Conservation (phyloP, 169 alveolate species). For the Cryptosporidium ryanae region DNA sequence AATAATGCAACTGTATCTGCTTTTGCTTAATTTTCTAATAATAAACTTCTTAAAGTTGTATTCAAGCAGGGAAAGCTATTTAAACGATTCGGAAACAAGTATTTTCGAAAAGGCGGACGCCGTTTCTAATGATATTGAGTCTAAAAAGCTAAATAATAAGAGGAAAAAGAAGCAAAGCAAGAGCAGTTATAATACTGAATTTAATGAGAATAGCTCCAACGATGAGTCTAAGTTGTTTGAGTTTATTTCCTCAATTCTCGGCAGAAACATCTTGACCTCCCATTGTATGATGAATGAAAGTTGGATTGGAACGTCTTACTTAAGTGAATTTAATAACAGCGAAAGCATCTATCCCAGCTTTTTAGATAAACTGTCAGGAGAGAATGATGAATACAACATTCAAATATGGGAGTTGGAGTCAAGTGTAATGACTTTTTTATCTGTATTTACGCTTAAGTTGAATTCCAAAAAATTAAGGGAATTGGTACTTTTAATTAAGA, state of each 20-base stretch:
- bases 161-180: neutral
- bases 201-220: too few relatives aligned
- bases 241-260: slow-evolving; percentile 29
- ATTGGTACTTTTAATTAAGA: slow-evolving; percentile 15
- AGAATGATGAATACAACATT: neutral
- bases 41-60: slow-evolving; percentile 37
- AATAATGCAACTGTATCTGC: slow-evolving; percentile 23
- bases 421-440: slow-evolving; percentile 34
- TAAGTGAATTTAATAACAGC: neutral
- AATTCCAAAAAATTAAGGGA: slow-evolving; percentile 32
- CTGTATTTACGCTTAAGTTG: slow-evolving; percentile 26
- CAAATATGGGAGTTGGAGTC: slow-evolving; percentile 36
- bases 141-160: neutral
- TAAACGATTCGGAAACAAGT: neutral
- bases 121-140: neutral
- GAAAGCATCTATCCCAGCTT: too few relatives aligned
- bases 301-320: slow-evolving; percentile 14
- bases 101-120: neutral
- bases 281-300: slow-evolving; percentile 11
- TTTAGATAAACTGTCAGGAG: neutral
- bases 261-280: slow-evolving; percentile 1
- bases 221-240: neutral
- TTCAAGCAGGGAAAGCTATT: slow-evolving; percentile 3
- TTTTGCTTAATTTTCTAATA: slow-evolving; percentile 23
- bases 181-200: neutral